Base-by-base conservation (phyloP, 1,284 basidiomycete genomes). In the Leccinum cinnamomeum region DNA sequence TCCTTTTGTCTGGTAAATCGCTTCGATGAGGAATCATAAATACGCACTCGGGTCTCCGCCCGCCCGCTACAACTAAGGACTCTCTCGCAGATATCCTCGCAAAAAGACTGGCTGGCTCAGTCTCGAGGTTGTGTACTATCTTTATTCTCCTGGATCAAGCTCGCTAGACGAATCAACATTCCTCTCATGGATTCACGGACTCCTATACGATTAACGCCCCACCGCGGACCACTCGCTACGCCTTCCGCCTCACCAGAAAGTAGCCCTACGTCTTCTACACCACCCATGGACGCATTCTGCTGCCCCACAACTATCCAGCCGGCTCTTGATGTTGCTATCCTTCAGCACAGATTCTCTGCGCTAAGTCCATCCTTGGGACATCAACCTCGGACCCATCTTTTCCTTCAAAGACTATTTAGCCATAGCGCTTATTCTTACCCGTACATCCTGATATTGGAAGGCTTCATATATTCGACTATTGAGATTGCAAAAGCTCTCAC, bases 141-240 rank as follows among this genome's bases (percentile, higher is more conserved):
- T 50, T 58, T 51, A 23, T 65, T 64, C 58, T 56, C 25, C 35
- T 25, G 59, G 65, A 62, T 59, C 59, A 59, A 60, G 66, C 59
- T 28, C 51, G 39, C 44, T 70, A 72, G 69, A 46, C 44, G 1
- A 64, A 65, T 62, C 61, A 48, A 63, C 37, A 18, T 65, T 62
- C 50, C 64, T 56, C 53, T 59, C 62, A 75, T 75, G 72, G 71
- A 57, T 60, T 70, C 72, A 68, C 72, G 62, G 59, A 72, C 72
- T 35, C 73, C 72, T 37, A 62, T 72, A 28, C 67, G 69, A 57
- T 23, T 69, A 48, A 72, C 71, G 3, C 64, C 70, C n/a, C 57
- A 74, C 33, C 72, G 72, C 0, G 73, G 72, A 57, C 71, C 73
- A 12, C 73, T 72, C 2, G 70, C 72, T n/a, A 72, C 70, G 3